These are phyloP conservation scores for Clarireedia hainanense DNA, from an alignment of 2,329 filamentous ascomycete species.

Conservation along the genomic window DNA sequence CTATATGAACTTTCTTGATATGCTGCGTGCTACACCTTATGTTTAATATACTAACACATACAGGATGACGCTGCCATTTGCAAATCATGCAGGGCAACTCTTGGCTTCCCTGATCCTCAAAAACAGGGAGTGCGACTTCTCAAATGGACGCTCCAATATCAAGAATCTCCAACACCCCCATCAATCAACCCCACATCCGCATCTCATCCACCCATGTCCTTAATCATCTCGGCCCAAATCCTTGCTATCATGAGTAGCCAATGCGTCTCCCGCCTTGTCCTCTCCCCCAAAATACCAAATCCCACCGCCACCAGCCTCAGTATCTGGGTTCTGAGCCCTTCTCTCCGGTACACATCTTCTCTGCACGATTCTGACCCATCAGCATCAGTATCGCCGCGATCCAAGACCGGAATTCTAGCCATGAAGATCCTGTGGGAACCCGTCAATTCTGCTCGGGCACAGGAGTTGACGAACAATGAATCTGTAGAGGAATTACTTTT, in stretches of 20 bases:
- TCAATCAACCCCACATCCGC: not conserved
- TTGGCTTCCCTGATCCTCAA: slow-evolving; percentile 22
- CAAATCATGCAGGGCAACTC: slow-evolving; percentile 13
- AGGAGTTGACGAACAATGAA: slow-evolving; percentile 12
- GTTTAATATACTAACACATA: not conserved
- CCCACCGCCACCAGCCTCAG: not conserved
- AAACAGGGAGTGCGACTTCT: slow-evolving; percentile 20
- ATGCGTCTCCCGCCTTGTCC: slow-evolving; percentile 4
- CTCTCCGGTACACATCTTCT: not conserved
- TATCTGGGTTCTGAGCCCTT: slow-evolving; percentile 3
- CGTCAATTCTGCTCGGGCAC: slow-evolving; percentile 9
- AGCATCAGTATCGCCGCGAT: too few species aligned
- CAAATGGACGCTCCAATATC: slow-evolving; percentile 21
- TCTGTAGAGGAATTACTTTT: slow-evolving; percentile 49
- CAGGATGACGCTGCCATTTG: not conserved
- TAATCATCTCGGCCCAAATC: slow-evolving; percentile 16
- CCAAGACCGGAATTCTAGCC: slow-evolving; percentile 9
- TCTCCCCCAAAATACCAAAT: slow-evolving; percentile 1
- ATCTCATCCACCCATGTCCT: slow-evolving; percentile 11
- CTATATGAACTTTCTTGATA: not conserved
- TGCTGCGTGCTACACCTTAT: not conserved
- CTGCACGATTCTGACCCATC: not conserved
- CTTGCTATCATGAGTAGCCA: slow-evolving; percentile 3
- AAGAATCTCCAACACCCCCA: not conserved
- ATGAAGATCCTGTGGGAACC: slow-evolving; percentile 26